Base-by-base conservation (phyloP, 192 early-diverging fungal genomes). In the Coemansia sp. region DNA sequence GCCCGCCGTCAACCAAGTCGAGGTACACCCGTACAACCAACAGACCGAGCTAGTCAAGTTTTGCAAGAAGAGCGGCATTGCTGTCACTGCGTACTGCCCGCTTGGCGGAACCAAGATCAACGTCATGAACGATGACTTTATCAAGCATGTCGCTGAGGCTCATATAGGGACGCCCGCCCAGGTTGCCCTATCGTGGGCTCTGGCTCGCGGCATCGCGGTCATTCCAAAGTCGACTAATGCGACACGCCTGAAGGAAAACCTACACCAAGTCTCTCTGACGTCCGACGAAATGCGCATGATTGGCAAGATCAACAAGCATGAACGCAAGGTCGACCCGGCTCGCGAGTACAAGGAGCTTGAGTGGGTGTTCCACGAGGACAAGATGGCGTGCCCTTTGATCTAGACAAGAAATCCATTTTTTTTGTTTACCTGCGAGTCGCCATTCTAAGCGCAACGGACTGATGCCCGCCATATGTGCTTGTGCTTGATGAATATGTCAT, bases 1-100 rank as follows among this genome's bases (percentile, higher is more conserved):
- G 57, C 96, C 96, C 15, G 93, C 89, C 43, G 91, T 89, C 40
- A 92, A 93, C 85, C 94, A 98, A 76, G 79, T 94, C 58, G 96
- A 97, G 73, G 71, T 92, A 31, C 93, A 95, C 69, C 94, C 94
- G 36, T 85, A 83, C 65, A 71, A 79, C 56, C 85, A 77, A 29
- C 60, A 91, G 68, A 70, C 58, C 38, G 88, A 90, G 37, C 86
- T 98, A 11, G 66, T 95, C 42, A 87, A 90, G 25, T 95, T 84
- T 81, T 91, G 89, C 78, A 67, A 84, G 49, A 42, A 77, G 31
- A 83, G 94, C 64, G 84, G 84, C 24, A 94, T 98, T 43, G 83
- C 82, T 12, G 58, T 94, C 20, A 90, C 92, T 15, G 95, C 89
- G 3, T 96, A 95, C 85, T 91, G 89, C 46, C 94, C 96, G 29